These are phyloP conservation scores for Russula ochroleuca DNA, from an alignment of 768 basidiomycete species.

Conservation along the genomic window DNA sequence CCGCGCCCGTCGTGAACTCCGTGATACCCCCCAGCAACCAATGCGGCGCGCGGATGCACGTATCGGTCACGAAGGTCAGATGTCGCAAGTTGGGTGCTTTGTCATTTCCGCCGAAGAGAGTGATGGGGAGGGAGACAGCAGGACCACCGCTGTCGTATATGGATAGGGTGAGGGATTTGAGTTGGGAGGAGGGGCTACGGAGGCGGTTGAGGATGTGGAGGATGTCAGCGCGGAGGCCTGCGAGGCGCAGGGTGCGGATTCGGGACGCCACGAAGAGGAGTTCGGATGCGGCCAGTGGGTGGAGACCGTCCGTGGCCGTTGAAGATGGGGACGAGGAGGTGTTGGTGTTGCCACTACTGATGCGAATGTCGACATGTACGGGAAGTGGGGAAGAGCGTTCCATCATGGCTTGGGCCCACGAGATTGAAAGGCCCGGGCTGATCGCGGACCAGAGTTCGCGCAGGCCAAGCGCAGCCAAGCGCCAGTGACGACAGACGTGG, in stretches of 20 bases:
- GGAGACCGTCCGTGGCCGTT: slow-evolving; percentile 5
- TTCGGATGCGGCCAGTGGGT: slow-evolving; percentile 23
- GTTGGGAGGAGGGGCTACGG: slow-evolving; percentile 14
- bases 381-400: slow-evolving; percentile 21
- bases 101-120: slow-evolving; percentile 15
- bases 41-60: slow-evolving; percentile 13
- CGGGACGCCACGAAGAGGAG: slow-evolving; percentile 18
- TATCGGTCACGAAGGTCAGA: slow-evolving; percentile 14
- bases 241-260: slow-evolving; percentile 19
- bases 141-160: slow-evolving; percentile 14
- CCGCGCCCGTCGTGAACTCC: slow-evolving; percentile 18
- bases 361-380: slow-evolving; percentile 13
- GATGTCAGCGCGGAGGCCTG: slow-evolving; percentile 16
- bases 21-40: slow-evolving; percentile 17
- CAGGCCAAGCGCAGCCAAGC: slow-evolving; percentile 20
- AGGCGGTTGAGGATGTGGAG: slow-evolving; percentile 17
- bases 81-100: slow-evolving; percentile 13
- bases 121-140: slow-evolving; percentile 6
- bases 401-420: slow-evolving; percentile 23
- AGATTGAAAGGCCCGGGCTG: slow-evolving; percentile 15
- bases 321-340: neutral
- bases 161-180: slow-evolving; percentile 5
- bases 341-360: neutral
- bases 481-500: slow-evolving; percentile 21
- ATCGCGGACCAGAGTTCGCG: slow-evolving; percentile 21